Evolutionary conservation across 2,329 filamentous ascomycete genomes (phyloP).

Genomic region (Talaromyces sp.): DNA sequence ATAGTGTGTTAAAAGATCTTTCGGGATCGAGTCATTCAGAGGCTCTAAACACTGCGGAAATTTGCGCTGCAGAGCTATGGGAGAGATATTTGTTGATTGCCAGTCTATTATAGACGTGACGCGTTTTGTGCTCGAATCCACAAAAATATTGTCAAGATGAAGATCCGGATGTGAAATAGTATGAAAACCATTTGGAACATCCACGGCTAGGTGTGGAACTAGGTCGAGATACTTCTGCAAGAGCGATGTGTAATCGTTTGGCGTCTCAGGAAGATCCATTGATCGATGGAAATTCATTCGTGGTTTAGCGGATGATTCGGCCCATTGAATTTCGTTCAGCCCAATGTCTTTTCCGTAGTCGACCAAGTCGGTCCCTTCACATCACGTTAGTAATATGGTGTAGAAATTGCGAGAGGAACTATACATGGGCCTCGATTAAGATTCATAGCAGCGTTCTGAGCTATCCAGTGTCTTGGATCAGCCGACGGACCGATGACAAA

Average conservation of each 20-base stretch:
- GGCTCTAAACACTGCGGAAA: constrained; percentile 13
- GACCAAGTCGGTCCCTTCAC: constrained; percentile 7
- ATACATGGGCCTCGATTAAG: constrained; percentile 15
- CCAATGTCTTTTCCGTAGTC: constrained; percentile 10
- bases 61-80: constrained; percentile 9
- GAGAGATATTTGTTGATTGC: constrained; percentile 11
- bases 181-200: constrained; percentile 2
- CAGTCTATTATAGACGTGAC: constrained; percentile 13
- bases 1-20: constrained; percentile 5
- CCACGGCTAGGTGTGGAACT: constrained; percentile 3
- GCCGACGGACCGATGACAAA: constrained; percentile 12
- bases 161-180: constrained; percentile 18
- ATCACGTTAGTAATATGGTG: background rate
- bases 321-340: constrained; percentile 13
- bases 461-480: constrained; percentile 10
- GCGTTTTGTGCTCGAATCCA: constrained; percentile 14
- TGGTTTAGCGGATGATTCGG: constrained; percentile 9
- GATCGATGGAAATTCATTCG: constrained; percentile 14
- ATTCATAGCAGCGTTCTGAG: constrained; percentile 6
- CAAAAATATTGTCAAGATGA: constrained; percentile 18
- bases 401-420: background rate
- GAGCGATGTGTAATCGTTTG: constrained; percentile 10
- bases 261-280: constrained; percentile 8
- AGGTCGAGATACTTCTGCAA: constrained; percentile 7
- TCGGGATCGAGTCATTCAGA: background rate